Conservation (phyloP, 2,329 filamentous ascomycete species). For the Coniochaeta sp. region DNA sequence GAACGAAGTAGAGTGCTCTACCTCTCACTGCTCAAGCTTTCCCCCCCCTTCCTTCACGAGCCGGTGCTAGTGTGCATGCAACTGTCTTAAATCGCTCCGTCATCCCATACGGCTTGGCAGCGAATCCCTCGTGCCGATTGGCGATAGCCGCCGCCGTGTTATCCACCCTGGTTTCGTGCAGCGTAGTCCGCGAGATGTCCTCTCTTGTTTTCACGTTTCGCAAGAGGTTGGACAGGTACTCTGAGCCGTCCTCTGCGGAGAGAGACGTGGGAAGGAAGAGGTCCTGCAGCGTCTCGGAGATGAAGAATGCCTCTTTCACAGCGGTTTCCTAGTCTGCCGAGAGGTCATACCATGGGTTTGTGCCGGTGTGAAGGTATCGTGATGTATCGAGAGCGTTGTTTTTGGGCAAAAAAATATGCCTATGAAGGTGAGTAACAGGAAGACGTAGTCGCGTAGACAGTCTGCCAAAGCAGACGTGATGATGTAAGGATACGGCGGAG, state of each 20-base stretch:
- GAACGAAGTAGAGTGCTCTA: background rate
- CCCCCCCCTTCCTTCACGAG: background rate
- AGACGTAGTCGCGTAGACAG: too few species aligned
- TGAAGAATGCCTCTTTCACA: background rate
- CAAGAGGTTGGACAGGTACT: background rate
- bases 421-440: too few species aligned
- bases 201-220: background rate
- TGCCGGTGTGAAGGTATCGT: background rate
- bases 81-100: background rate
- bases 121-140: background rate
- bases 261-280: background rate
- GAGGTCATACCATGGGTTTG: constrained; percentile 1
- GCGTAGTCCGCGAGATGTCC: background rate
- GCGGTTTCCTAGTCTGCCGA: background rate
- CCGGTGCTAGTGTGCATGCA: background rate
- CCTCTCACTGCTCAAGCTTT: background rate
- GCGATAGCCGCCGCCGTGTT: background rate
- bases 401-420: background rate
- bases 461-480: background rate
- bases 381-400: too few species aligned
- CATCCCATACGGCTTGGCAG: background rate
- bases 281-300: background rate
- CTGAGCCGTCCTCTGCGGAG: constrained; percentile 1
- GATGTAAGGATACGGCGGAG: background rate
- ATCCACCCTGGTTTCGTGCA: background rate